A percentile compares a stretch with the other conserved stretches of the same genome.
Evolutionary conservation across 2,329 filamentous ascomycete genomes (phyloP).

Genomic region (Fusarium sp.): DNA sequence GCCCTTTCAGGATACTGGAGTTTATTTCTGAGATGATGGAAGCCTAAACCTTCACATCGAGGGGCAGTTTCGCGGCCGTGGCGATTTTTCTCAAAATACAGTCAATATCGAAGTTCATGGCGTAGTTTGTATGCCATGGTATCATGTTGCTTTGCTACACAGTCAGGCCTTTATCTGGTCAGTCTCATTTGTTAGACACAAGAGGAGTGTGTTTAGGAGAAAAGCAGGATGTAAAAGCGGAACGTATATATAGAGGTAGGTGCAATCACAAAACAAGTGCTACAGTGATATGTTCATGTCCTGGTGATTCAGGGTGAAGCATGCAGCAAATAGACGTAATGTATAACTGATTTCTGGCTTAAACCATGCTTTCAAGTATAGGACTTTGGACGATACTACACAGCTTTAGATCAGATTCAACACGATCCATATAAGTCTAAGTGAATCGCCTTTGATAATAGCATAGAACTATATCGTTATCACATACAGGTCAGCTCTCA

Average conservation of each 20-base stretch:
- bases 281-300: too few species aligned
- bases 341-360: too few species aligned
- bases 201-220: too few species aligned
- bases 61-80: neutral
- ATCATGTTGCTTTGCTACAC: neutral
- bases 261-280: too few species aligned
- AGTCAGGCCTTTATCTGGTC: too few species aligned
- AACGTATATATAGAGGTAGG: too few species aligned
- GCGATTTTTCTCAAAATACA: neutral
- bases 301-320: fast-evolving
- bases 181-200: neutral
- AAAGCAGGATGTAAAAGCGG: neutral
- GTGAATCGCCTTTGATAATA: fast-evolving
- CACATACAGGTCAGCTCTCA: too few species aligned
- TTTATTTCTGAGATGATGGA: neutral
- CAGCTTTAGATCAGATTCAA: neutral
- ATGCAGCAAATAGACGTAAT: fast-evolving
- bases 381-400: neutral
- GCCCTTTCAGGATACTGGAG: neutral
- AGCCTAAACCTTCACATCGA: neutral
- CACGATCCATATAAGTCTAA: neutral
- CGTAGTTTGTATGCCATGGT: too few species aligned
- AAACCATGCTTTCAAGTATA: neutral
- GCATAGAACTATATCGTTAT: neutral
- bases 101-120: neutral